Evolutionary conservation across 1,284 basidiomycete genomes (phyloP).

Genomic region (Wallemia hederae): DNA sequence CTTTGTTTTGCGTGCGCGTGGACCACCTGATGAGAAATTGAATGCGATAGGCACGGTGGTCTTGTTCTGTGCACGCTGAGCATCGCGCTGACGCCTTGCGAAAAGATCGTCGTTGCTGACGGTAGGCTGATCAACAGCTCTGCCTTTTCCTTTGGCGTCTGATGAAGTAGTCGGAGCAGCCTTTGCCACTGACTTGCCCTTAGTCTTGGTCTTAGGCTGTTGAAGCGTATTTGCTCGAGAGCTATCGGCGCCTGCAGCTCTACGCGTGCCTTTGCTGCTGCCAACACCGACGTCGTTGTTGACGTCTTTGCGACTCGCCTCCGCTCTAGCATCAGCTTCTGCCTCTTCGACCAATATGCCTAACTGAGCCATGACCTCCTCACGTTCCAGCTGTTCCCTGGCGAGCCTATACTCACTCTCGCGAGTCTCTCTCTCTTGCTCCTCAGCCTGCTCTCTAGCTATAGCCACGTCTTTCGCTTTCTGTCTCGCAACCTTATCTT

Average conservation of each 20-base stretch:
- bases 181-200: too few relatives aligned
- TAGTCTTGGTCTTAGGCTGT: too few relatives aligned
- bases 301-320: too few relatives aligned
- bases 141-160: too few relatives aligned
- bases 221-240: too few relatives aligned
- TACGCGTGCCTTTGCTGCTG: neutral
- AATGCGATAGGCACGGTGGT: neutral
- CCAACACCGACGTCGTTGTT: neutral
- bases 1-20: neutral
- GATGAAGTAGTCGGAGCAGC: too few relatives aligned
- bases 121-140: too few relatives aligned
- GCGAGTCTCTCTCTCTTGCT: neutral
- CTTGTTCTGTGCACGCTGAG: neutral
- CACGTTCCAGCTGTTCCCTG: neutral
- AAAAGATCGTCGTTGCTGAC: neutral
- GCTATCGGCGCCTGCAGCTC: neutral
- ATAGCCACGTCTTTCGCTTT: neutral
- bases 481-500: neutral
- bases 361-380: neutral
- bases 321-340: neutral
- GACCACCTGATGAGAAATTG: neutral
- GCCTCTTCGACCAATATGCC: neutral
- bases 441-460: neutral
- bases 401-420: neutral
- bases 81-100: neutral